Conservation (phyloP, 2,329 filamentous ascomycete species). For the Xylariaceae sp. region DNA sequence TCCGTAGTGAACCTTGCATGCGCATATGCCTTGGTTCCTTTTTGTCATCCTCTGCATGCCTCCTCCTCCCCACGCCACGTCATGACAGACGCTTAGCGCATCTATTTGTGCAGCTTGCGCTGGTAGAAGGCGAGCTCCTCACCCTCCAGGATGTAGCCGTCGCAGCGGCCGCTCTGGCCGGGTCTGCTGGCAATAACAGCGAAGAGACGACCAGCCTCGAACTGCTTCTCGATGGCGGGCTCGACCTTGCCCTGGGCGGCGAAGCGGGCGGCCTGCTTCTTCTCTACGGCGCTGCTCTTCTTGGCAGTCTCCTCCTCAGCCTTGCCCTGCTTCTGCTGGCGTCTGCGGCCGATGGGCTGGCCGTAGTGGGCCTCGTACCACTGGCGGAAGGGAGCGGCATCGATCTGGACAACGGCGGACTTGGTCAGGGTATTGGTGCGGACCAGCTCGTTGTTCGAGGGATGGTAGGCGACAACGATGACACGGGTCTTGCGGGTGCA, state of each 20-base stretch:
- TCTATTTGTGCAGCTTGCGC: conserved; percentile 98
- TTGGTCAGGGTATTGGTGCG: conserved; percentile 99
- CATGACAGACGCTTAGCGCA: conserved; percentile 10
- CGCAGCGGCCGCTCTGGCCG: conserved; percentile 92
- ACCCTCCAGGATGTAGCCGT: conserved; percentile 98
- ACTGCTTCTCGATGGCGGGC: conserved; percentile 88
- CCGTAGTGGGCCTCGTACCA: conserved; percentile 99
- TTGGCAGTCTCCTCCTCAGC: conserved; percentile 64
- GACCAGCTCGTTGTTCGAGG: conserved; percentile 99
- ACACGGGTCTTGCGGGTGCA: conserved; percentile 98
- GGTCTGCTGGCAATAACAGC: conserved; percentile 89
- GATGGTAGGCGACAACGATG: conserved; percentile 97
- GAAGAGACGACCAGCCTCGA: conserved; percentile 97
- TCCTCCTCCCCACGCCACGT: conserved; percentile 5
- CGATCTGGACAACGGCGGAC: conserved; percentile 96
- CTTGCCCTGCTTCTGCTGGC: conserved; percentile 75
- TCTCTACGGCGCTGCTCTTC: conserved; percentile 94
- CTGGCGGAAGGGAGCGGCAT: conserved; percentile 97
- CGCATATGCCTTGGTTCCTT: conserved; percentile 8
- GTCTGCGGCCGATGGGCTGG: conserved; percentile 77
- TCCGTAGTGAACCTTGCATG: conserved; percentile 12
- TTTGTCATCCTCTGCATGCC: conserved; percentile 17
- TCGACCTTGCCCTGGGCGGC: conserved; percentile 89
- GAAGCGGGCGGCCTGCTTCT: conserved; percentile 90
- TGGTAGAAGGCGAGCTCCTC: conserved; percentile 99